phyloP scores from a whole-genome alignment of 306 rosid genomes.

The Corylus heterophylla region DNA sequence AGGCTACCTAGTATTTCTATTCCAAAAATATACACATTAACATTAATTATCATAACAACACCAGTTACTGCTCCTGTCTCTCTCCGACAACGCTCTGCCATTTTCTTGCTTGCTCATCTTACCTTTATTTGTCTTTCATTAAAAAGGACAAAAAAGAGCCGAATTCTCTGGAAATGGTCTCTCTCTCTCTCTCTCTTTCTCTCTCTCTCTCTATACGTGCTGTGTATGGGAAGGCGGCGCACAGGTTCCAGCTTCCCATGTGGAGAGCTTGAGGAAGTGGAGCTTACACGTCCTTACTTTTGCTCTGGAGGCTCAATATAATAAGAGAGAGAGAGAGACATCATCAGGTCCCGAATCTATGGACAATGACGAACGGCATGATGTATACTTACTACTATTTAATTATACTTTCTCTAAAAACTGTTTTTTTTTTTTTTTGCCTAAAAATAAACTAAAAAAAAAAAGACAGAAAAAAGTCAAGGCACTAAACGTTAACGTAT shows the following conservation, averaged over 20 bases:
- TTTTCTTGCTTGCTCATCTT: too few relatives aligned
- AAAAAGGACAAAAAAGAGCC: background rate
- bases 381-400: background rate
- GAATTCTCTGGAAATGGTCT: slow-evolving; percentile 17
- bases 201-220: background rate
- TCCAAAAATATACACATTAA: too few relatives aligned
- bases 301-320: background rate
- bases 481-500: too few relatives aligned
- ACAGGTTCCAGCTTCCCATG: slow-evolving; percentile 22
- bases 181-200: background rate
- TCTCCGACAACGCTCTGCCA: slow-evolving; percentile 6
- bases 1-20: too few relatives aligned
- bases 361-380: slow-evolving; percentile 28
- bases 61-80: background rate
- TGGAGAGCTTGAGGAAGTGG: background rate
- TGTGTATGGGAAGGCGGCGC: background rate
- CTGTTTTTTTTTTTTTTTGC: too few relatives aligned
- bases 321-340: background rate
- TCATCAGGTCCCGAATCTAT: background rate
- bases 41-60: too few relatives aligned
- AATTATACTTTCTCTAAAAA: too few relatives aligned
- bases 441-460: too few relatives aligned
- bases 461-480: too few relatives aligned
- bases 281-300: background rate
- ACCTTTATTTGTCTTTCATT: too few relatives aligned